phyloP scores from a whole-genome alignment of 2,329 filamentous ascomycete species.

The Raffaelea deltoideospora region DNA sequence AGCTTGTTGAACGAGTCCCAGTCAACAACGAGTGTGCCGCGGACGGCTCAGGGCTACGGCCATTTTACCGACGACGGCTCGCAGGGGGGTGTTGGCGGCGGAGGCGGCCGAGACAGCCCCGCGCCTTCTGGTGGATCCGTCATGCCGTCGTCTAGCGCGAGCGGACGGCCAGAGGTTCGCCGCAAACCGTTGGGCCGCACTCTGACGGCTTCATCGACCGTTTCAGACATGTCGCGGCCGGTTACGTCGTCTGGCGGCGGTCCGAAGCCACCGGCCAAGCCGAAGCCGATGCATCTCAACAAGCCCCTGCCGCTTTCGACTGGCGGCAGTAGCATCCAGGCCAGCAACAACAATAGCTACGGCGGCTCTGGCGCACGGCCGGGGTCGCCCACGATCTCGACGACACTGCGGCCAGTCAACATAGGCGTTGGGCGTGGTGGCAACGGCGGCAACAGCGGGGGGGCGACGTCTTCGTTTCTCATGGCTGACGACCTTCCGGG shows the following conservation, averaged over 20 bases:
- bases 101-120: slow-evolving; percentile 11
- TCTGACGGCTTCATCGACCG: not conserved
- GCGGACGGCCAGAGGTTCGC: slow-evolving; percentile 7
- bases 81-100: slow-evolving; percentile 19
- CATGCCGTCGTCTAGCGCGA: no score
- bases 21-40: slow-evolving; percentile 38
- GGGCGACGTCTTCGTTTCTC: slow-evolving; percentile 14
- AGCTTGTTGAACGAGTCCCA: slow-evolving; percentile 68
- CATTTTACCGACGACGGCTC: slow-evolving; percentile 54
- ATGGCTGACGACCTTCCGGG: slow-evolving; percentile 30
- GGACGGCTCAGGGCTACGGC: slow-evolving; percentile 80
- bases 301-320: slow-evolving; percentile 21
- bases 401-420: slow-evolving; percentile 6
- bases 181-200: slow-evolving; percentile 6
- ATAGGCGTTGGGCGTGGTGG: not conserved
- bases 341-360: slow-evolving; percentile 1
- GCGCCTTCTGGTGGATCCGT: no score
- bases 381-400: slow-evolving; percentile 24
- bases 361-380: slow-evolving; percentile 11
- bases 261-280: slow-evolving; percentile 37
- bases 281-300: slow-evolving; percentile 47
- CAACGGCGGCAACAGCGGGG: slow-evolving; percentile 11
- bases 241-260: not conserved
- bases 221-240: not conserved
- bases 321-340: not conserved